Conservation (phyloP, 139 green algal species). For the Zygnema cylindricum region DNA sequence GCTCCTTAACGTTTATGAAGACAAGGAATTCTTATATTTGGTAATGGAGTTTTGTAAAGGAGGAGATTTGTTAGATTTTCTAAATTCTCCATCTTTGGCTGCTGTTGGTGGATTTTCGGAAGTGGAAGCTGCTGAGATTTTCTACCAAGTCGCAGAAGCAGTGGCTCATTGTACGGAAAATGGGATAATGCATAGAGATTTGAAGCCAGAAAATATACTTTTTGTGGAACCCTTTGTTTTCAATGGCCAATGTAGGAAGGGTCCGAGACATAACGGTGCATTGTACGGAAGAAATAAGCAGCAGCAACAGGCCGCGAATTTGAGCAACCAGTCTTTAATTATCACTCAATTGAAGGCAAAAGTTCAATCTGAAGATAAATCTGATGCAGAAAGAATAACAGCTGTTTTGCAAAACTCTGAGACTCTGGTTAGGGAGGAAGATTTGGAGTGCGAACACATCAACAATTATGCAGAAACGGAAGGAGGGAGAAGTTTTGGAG, state of each 20-base stretch:
- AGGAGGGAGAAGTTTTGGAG: background rate
- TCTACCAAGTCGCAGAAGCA: background rate
- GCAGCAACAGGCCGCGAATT: background rate
- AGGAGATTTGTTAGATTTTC: constrained; percentile 24
- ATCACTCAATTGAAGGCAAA: background rate
- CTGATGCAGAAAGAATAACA: background rate
- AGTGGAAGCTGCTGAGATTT: background rate
- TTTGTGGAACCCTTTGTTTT: background rate
- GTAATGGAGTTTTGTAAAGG: constrained; percentile 48
- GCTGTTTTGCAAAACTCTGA: background rate
- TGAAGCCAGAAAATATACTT: constrained; percentile 18
- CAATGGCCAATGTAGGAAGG: no score
- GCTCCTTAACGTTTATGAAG: constrained; percentile 16
- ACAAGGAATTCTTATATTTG: constrained; percentile 2
- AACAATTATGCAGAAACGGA: background rate
- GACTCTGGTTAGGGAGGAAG: background rate
- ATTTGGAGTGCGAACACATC: no score
- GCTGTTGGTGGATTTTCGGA: background rate
- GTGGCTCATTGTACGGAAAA: background rate
- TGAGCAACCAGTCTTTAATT: background rate
- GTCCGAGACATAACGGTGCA: no score
- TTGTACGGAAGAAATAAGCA: no score
- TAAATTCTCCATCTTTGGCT: background rate
- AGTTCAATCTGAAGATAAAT: background rate
- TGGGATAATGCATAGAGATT: constrained; percentile 1